A percentile compares a stretch with the other conserved stretches of the same genome.
Evolutionary conservation across 805 yeast genomes (phyloP).

Genomic region (Starmerella stigmatis): DNA sequence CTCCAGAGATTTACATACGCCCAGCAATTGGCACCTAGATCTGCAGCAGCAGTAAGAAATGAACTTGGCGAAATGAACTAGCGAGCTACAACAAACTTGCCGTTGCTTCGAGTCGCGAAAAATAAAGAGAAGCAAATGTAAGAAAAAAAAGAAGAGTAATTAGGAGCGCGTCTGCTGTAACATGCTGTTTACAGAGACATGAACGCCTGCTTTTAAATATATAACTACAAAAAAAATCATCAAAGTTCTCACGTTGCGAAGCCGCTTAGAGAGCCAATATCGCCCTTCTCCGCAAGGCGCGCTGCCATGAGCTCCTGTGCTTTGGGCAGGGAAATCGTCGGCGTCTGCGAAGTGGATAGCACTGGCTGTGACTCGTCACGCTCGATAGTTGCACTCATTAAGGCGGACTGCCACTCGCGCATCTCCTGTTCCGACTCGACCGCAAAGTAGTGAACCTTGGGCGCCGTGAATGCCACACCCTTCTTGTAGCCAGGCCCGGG

Average conservation of each 20-base stretch:
- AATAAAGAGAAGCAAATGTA: too few species aligned
- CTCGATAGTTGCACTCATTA: slow-evolving; percentile 93
- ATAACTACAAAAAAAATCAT: not conserved
- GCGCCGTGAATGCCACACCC: slow-evolving; percentile 93
- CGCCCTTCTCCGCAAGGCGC: slow-evolving; percentile 47
- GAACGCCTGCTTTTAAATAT: not conserved
- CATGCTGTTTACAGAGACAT: not conserved
- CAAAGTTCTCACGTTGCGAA: not conserved
- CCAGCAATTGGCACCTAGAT: slow-evolving; percentile 76
- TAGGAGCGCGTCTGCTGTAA: not conserved
- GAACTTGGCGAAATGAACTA: slow-evolving; percentile 47
- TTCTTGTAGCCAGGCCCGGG: slow-evolving; percentile 96
- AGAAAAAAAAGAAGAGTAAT: not conserved
- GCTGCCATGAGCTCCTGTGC: slow-evolving; percentile 80
- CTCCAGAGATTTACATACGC: slow-evolving; percentile 81
- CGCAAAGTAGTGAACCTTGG: slow-evolving; percentile 90
- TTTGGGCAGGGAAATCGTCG: slow-evolving; percentile 77
- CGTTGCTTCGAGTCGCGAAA: too few species aligned
- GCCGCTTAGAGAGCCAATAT: slow-evolving; percentile 17
- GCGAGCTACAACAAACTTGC: not conserved
- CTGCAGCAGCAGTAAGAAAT: slow-evolving; percentile 41
- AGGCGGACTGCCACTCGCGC: slow-evolving; percentile 90
- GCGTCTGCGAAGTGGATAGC: slow-evolving; percentile 83
- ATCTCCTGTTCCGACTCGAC: slow-evolving; percentile 84
- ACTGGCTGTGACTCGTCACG: slow-evolving; percentile 88